Percentiles rank a stretch among this genome's conserved stretches.
These are phyloP conservation scores for Aureobasidium namibiae DNA, from an alignment of 2,329 filamentous ascomycete genomes.

Conservation along the genomic window DNA sequence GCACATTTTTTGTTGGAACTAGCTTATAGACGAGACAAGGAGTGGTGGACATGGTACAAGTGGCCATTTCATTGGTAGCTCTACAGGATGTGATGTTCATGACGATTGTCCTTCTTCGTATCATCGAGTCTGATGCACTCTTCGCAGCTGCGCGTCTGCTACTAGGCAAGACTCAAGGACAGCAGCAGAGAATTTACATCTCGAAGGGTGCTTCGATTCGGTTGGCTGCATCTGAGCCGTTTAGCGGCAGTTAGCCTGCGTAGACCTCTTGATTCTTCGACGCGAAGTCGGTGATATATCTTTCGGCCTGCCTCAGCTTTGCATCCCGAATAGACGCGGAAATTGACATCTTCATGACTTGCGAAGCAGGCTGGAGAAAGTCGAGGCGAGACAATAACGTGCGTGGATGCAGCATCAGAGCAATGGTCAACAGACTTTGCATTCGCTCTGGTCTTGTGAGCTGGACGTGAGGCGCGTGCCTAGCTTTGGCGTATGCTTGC, in stretches of 20 bases:
- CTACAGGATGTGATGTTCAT: no score
- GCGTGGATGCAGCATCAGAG: not conserved
- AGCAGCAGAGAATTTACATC: not conserved
- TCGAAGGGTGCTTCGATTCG: not conserved
- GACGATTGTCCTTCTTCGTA: no score
- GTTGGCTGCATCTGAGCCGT: not conserved
- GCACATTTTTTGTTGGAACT: no score
- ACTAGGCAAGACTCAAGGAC: no score
- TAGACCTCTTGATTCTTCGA: not conserved
- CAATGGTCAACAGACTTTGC: not conserved
- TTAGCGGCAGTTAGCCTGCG: no score
- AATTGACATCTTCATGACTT: no score
- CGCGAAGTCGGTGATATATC: not conserved
- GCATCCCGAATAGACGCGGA: not conserved
- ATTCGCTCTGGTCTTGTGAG: not conserved
- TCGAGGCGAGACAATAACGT: no score
- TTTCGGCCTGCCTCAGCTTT: not conserved
- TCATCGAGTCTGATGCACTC: no score
- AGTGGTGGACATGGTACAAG: no score
- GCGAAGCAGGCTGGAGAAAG: not conserved
- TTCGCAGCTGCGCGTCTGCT: no score
- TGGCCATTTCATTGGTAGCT: no score
- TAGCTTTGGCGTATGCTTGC: no score
- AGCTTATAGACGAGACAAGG: not conserved
- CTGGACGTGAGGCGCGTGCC: fast-evolving